Percentiles rank a stretch among this genome's conserved stretches.
Conservation (phyloP, 2,329 filamentous ascomycete species). For the Colletotrichum horii region DNA sequence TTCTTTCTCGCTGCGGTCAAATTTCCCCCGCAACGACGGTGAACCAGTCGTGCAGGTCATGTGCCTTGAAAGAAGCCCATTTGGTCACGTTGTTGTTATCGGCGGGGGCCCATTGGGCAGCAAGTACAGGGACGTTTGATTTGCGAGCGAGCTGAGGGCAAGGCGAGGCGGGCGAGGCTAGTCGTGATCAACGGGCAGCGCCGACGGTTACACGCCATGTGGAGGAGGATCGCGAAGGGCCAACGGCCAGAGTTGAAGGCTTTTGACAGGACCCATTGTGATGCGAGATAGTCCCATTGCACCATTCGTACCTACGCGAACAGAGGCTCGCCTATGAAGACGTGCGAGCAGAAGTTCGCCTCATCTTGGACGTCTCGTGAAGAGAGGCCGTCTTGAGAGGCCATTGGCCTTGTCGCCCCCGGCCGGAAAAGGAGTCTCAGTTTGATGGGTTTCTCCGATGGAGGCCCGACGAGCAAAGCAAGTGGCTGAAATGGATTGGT, state of each 20-base stretch:
- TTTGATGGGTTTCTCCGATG: conserved; percentile 21
- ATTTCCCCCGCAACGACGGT: background rate
- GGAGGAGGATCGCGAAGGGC: background rate
- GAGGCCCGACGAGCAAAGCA: conserved; percentile 8
- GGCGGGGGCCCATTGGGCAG: conserved; percentile 16
- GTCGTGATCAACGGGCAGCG: conserved; percentile 5
- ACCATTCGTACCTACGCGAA: background rate
- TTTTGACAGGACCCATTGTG: background rate
- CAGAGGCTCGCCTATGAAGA: background rate
- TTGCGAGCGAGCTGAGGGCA: conserved; percentile 20
- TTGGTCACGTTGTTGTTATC: conserved; percentile 13
- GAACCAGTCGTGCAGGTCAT: conserved; percentile 16
- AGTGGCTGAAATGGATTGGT: conserved; percentile 16
- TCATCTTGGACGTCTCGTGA: background rate
- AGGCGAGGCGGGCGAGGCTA: conserved; percentile 23
- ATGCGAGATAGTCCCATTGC: conserved; percentile 12
- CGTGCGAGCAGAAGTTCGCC: background rate
- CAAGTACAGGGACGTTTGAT: conserved; percentile 4
- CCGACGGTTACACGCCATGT: conserved; percentile 3
- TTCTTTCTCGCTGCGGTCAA: background rate
- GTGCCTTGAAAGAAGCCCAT: background rate
- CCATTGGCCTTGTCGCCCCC: conserved; percentile 11
- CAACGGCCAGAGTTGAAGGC: background rate
- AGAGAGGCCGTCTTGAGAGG: background rate
- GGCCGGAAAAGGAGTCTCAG: conserved; percentile 8